Evolutionary conservation across 1,284 basidiomycete species (phyloP).

Genomic region (Ganoderma multipileum): DNA sequence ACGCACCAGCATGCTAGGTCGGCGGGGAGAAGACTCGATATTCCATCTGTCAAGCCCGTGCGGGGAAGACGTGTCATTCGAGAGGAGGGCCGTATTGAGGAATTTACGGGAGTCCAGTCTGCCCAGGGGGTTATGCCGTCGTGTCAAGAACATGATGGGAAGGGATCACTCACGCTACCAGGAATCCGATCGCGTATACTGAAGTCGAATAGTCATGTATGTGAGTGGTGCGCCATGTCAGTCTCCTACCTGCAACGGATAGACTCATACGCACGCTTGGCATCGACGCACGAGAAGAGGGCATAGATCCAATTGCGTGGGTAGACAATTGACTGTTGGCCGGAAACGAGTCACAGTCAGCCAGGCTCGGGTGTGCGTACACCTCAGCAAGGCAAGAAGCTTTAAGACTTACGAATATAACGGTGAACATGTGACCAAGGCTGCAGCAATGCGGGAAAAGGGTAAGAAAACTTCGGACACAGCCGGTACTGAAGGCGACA

Average conservation of each 20-base stretch:
- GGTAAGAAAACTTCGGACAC: no score
- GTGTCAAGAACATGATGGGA: background rate
- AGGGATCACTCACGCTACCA: background rate
- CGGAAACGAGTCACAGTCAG: no score
- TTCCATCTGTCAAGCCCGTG: no score
- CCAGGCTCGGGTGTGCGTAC: background rate
- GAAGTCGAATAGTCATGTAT: no score
- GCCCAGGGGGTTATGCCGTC: no score
- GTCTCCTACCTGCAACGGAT: no score
- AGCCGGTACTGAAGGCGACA: background rate
- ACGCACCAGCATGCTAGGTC: background rate
- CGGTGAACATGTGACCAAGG: constrained; percentile 16
- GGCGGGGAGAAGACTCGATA: background rate
- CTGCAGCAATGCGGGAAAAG: background rate
- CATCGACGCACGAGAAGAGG: constrained; percentile 12
- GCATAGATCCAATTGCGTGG: constrained; percentile 20
- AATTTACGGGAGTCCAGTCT: background rate
- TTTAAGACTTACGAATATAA: constrained; percentile 14
- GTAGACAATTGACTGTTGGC: constrained; percentile 7
- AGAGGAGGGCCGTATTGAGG: background rate
- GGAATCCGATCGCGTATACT: no score
- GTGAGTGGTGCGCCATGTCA: no score
- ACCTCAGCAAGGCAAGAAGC: background rate
- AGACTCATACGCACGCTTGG: constrained; percentile 11
- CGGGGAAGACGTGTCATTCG: no score